Percentiles rank a stretch among this genome's conserved stretches.
phyloP scores from a whole-genome alignment of 2,329 filamentous ascomycete genomes.

The Xylaria sp. region DNA sequence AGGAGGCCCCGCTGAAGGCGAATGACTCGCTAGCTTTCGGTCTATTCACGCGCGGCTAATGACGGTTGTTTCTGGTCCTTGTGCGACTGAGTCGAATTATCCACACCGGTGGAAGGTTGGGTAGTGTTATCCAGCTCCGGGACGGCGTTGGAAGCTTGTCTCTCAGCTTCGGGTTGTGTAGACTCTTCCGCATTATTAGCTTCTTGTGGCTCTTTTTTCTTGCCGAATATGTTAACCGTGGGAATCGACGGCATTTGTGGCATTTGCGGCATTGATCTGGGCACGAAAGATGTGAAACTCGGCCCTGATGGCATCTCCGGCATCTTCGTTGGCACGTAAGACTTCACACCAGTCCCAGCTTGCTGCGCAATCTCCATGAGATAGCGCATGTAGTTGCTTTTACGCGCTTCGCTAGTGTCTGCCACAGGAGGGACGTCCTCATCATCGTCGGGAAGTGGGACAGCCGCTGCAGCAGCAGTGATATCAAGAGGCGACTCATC shows the following conservation, averaged over 20 bases:
- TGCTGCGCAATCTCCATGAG: slow-evolving; percentile 57
- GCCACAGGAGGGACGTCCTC: slow-evolving; percentile 40
- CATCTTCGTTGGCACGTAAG: slow-evolving; percentile 53
- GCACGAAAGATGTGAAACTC: slow-evolving; percentile 42
- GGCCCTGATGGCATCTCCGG: slow-evolving; percentile 45
- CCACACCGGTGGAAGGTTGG: background rate
- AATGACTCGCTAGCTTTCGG: slow-evolving; percentile 1
- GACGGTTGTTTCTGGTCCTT: background rate
- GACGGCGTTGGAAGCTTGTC: background rate
- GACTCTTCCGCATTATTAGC: background rate
- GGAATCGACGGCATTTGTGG: slow-evolving; percentile 36
- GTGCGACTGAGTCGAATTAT: background rate
- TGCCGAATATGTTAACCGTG: slow-evolving; percentile 36
- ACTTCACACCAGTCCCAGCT: slow-evolving; percentile 52
- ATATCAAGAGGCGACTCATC: slow-evolving; percentile 58
- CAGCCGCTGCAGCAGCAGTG: slow-evolving; percentile 56
- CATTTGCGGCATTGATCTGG: slow-evolving; percentile 34
- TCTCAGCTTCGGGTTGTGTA: background rate
- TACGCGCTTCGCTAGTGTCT: slow-evolving; percentile 44
- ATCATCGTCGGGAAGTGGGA: slow-evolving; percentile 53
- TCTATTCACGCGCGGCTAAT: background rate
- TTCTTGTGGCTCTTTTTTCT: slow-evolving; percentile 24
- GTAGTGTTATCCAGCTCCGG: background rate
- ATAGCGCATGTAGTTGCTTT: slow-evolving; percentile 54
- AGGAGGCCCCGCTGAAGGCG: background rate